Evolutionary conservation across 2,329 filamentous ascomycete genomes (phyloP), one percentile per base, ranked within the genome.

Genomic region (Epichloe elymi): DNA sequence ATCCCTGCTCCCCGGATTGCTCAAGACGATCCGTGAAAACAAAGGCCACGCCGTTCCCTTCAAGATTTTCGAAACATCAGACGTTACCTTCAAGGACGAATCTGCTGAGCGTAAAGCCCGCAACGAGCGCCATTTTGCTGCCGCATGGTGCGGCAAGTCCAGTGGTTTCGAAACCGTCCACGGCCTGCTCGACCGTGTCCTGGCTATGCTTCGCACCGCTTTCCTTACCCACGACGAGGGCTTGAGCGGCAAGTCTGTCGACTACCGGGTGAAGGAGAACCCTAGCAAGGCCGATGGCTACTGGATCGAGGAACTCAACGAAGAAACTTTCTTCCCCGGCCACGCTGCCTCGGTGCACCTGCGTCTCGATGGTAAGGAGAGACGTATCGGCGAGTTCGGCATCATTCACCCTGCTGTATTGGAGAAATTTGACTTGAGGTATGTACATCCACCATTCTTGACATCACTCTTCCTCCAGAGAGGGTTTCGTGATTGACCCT

Each of bases 91-190:
- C 75, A 95, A 97, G 71, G 91, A 95, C 61, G 70, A 83, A 55
- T 74, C 74, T 14, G 69, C 82, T 45, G 93, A 98, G 76, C 82
- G 93, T 57, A 88, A 89, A 73, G 86, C 83, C 59, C 81, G 88
- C 58, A 98, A 98, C 67, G 88, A 96, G 74, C 78, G 91, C 51
- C 91, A 95, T 71, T 97, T 95, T 66, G 88, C 88, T n/a, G 93
- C 90, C 10, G 90, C 89, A 1, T 95, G 86, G 79, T 96, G 91
- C 69, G 90, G 90, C 63, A 95, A 93, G 76, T 88, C 83, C 3
- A 89, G 85, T 59, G 93, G 94, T 41, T 98, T 98, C 67, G 93
- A 98, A 70, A 75, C 94, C 56, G 88, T 98, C 3, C 94, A 98
- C 70, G 93, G 93, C 52, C 76, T 98, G 57, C 74, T 98, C 42